Conservation (phyloP, 2,329 filamentous ascomycete genomes). For the Penicillium frequentans region DNA sequence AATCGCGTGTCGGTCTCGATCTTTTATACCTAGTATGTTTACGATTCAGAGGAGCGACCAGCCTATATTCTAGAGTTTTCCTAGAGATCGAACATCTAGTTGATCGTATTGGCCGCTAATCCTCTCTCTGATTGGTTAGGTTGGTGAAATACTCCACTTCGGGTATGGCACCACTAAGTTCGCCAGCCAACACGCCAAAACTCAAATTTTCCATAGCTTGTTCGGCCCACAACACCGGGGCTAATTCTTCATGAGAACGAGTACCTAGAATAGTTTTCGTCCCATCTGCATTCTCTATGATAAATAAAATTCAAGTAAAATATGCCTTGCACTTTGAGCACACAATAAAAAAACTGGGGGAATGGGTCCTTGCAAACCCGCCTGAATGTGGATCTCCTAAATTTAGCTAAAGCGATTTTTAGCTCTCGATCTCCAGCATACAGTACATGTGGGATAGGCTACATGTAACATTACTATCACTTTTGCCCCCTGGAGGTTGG, state of each 20-base stretch:
- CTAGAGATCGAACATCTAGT: not conserved
- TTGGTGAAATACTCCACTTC: not conserved
- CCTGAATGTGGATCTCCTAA: not conserved
- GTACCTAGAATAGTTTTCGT: no score
- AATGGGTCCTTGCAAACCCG: not conserved
- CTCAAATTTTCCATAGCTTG: no score
- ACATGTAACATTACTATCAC: no score
- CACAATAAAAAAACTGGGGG: not conserved
- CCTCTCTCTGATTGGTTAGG: not conserved
- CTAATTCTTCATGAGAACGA: not conserved
- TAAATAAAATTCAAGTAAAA: not conserved
- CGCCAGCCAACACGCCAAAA: no score
- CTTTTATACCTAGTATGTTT: not conserved
- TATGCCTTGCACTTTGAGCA: not conserved
- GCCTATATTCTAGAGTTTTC: not conserved
- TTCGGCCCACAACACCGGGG: no score
- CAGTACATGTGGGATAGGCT: no score
- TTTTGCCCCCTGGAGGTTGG: no score
- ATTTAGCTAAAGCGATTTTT: not conserved
- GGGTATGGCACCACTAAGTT: not conserved
- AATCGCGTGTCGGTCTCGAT: not conserved
- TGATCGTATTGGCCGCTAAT: not conserved
- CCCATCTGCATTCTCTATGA: no score
- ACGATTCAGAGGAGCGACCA: not conserved
- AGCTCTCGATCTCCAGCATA: not conserved